Evolutionary conservation across 306 rosid species (phyloP).

Genomic region (Dryas octopetala): DNA sequence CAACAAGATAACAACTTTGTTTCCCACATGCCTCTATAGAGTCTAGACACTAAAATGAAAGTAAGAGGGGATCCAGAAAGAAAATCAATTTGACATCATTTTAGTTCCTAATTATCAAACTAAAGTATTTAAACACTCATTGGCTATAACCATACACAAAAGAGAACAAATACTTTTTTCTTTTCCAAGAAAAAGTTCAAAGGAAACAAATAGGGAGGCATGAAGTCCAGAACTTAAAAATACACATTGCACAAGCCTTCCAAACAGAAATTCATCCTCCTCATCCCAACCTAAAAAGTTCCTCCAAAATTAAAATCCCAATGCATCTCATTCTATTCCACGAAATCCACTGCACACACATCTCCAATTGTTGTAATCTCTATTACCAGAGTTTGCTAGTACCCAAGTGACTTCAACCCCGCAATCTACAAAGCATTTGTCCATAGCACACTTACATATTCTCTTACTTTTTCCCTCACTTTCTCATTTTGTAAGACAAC

Average conservation of each 20-base stretch:
- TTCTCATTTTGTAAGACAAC: background rate
- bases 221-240: background rate
- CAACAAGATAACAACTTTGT: background rate
- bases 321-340: background rate
- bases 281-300: background rate
- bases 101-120: background rate
- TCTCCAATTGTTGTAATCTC: background rate
- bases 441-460: background rate
- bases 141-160: background rate
- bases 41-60: too few species aligned
- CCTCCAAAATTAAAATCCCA: background rate
- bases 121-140: background rate
- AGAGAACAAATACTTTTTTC: background rate
- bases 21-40: too few species aligned
- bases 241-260: background rate
- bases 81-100: background rate
- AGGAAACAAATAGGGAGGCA: background rate
- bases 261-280: background rate
- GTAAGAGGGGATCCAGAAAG: background rate
- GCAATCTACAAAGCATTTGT: background rate
- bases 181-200: background rate
- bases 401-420: background rate
- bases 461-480: background rate
- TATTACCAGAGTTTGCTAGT: background rate
- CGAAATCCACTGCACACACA: background rate